These are phyloP conservation scores for Paecilomyces formosus DNA, from an alignment of 2,329 filamentous ascomycete species.

Conservation along the genomic window DNA sequence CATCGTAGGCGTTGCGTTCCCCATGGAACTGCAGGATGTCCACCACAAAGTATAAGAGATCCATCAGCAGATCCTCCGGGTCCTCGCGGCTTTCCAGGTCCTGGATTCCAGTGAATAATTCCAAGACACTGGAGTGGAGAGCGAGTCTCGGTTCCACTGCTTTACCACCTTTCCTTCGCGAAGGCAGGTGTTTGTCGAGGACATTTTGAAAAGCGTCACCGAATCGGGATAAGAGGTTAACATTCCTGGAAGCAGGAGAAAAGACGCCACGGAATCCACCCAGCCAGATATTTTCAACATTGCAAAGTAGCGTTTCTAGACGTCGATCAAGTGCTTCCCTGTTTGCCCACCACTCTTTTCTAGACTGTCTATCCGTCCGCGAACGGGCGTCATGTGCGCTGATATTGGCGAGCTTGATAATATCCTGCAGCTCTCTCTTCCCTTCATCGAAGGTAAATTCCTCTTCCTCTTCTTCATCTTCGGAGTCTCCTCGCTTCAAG, in stretches of 20 bases:
- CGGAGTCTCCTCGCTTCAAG: constrained; percentile 70
- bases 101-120: constrained; percentile 81
- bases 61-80: constrained; percentile 81
- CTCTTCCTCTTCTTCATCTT: constrained; percentile 66
- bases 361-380: constrained; percentile 65
- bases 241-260: constrained; percentile 59
- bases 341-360: constrained; percentile 82
- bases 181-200: constrained; percentile 78
- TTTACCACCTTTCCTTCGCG: constrained; percentile 55
- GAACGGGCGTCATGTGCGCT: constrained; percentile 70
- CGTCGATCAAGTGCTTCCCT: constrained; percentile 71
- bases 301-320: constrained; percentile 69
- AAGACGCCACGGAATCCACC: constrained; percentile 95
- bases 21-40: constrained; percentile 96
- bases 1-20: constrained; percentile 92
- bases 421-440: constrained; percentile 69
- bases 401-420: constrained; percentile 73
- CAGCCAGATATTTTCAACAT: constrained; percentile 89
- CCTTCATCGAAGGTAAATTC: constrained; percentile 79
- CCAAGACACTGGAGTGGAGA: constrained; percentile 63
- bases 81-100: constrained; percentile 64
- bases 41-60: constrained; percentile 91
- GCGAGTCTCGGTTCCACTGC: constrained; percentile 45
- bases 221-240: constrained; percentile 64
- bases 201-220: constrained; percentile 69